Conservation (phyloP, 1,284 basidiomycete species). For the Rhodotorula sp. region DNA sequence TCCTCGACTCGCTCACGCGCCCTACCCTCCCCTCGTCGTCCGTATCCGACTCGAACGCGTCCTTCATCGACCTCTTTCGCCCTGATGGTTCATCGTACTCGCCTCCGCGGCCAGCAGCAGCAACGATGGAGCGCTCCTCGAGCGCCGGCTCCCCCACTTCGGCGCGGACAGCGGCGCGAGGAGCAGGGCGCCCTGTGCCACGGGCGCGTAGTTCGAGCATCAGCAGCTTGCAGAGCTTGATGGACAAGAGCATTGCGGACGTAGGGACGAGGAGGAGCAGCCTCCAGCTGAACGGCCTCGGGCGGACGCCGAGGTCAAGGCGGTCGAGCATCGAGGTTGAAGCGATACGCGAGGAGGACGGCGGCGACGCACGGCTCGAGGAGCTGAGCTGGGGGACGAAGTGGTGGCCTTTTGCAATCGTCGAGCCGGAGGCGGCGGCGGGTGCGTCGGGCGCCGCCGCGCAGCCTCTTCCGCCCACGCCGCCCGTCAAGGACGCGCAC, state of each 20-base stretch:
- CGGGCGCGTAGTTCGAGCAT: constrained; percentile 14
- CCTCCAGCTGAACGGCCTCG: neutral
- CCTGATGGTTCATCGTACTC: neutral
- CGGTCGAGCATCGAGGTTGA: constrained; percentile 5
- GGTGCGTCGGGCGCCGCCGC: constrained; percentile 1
- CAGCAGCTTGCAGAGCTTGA: constrained; percentile 13
- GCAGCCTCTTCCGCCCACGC: neutral
- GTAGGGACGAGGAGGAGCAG: neutral
- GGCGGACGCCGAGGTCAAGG: neutral
- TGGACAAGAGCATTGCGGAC: neutral
- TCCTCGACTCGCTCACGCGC: constrained; percentile 64
- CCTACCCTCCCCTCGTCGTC: constrained; percentile 67
- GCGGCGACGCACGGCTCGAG: neutral
- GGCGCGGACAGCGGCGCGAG: neutral
- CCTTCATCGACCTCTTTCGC: constrained; percentile 7
- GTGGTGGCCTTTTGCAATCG: constrained; percentile 41
- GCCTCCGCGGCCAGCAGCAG: neutral
- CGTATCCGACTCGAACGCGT: constrained; percentile 46
- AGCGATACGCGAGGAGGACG: neutral
- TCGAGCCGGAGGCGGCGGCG: constrained; percentile 12
- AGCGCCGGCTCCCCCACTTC: neutral
- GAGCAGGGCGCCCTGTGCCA: neutral
- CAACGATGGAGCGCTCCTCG: neutral
- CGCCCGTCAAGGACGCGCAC: constrained; percentile 2
- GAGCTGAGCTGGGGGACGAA: constrained; percentile 28